Base-by-base conservation (phyloP, 208 protist genomes). In the Trypanosoma boissoni region DNA sequence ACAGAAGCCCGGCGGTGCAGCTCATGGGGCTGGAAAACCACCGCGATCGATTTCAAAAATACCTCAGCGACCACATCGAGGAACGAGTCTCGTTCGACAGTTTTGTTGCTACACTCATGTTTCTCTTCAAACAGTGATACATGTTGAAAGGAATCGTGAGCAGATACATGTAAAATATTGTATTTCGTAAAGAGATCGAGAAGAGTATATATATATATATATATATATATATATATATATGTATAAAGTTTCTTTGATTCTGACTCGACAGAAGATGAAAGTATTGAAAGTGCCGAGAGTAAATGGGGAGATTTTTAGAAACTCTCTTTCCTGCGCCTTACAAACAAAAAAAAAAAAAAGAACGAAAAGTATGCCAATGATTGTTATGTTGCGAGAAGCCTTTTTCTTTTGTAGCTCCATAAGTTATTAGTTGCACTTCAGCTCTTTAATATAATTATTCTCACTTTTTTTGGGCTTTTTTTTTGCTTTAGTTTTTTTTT, bases 1-100 rank as follows among this genome's bases (percentile, higher is more conserved):
- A 53, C 16, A 54, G 68, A 16, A 79, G 73, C 39, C 67, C 67
- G 10, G 55, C 58, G 14, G 42, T 79, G 37, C 68, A 79, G 37
- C 20, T 72, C 44, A 36, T 61, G 23, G 58, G 64, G 58, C 28
- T 68, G 6, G 51, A 60, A 14, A 44, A 64, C 32, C 63, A 69
- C 37, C 10, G 20, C 12, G 54, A 54, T 2, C 45, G 26, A n/a
- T 69, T 69, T 42, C 0, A 29, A 21, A 24, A 41, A 2, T 62
- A 69, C 26, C n/a, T 64, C 24, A 36, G 41, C 4, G 8, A 46
- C 2, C 50, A 65, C 49, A 61, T 50, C 1, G 44, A 54, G 34
- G 65, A 72, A 31, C 65, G 57, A 5, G 32, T 72, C 31, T 53
- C 57, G 2, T 65, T 72, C 64, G 52, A 72, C 27, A 67, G 59